Conservation (phyloP, 805 yeast genomes). For the Cyberlindnera nakhonratchasimensis region DNA sequence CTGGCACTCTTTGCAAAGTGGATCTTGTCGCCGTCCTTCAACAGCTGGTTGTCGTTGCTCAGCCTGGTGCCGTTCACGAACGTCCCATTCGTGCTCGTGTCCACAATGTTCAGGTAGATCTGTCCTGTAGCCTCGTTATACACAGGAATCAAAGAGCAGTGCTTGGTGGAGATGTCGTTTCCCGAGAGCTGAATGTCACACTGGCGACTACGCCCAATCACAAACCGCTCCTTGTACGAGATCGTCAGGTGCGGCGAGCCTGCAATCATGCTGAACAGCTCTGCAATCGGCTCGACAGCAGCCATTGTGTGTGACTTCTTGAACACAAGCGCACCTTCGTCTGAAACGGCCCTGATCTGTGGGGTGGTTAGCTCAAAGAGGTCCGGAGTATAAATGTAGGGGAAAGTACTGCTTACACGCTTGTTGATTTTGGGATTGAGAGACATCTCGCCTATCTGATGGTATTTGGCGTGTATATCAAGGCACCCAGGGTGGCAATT, state of each 20-base stretch:
- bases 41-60: slow-evolving; percentile 40
- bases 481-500: slow-evolving; percentile 1
- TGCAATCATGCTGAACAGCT: slow-evolving; percentile 17
- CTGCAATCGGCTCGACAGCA: slow-evolving; percentile 12
- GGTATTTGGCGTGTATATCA: not conserved
- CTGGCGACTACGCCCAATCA: slow-evolving; percentile 54
- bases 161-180: slow-evolving; percentile 62
- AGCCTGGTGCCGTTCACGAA: slow-evolving; percentile 57
- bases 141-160: slow-evolving; percentile 50
- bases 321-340: slow-evolving; percentile 14
- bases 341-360: slow-evolving; percentile 10
- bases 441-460: not conserved
- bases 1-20: slow-evolving; percentile 53
- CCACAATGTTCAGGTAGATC: slow-evolving; percentile 46
- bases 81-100: slow-evolving; percentile 60
- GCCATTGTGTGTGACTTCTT: slow-evolving; percentile 19
- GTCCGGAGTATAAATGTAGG: too few species aligned
- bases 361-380: not conserved
- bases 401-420: slow-evolving; percentile 2
- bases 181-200: slow-evolving; percentile 56
- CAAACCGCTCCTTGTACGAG: slow-evolving; percentile 31
- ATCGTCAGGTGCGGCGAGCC: slow-evolving; percentile 26
- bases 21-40: slow-evolving; percentile 63
- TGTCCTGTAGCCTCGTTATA: slow-evolving; percentile 34
- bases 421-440: slow-evolving; percentile 1